Evolutionary conservation across 257 asterid species (phyloP).

Genomic region (Solanum gracilifrons): DNA sequence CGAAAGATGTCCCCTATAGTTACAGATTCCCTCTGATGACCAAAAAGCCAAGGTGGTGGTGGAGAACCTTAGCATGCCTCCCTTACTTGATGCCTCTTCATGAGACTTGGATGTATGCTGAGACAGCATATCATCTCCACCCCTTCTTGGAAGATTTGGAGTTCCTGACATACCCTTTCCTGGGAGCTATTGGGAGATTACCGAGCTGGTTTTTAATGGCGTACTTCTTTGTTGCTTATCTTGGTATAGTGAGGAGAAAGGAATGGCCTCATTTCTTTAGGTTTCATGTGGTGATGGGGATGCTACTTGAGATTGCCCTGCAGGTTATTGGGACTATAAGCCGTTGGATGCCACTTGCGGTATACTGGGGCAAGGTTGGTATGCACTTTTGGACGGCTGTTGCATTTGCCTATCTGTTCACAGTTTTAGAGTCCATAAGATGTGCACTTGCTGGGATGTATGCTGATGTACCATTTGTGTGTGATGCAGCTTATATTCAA

Average conservation of each 20-base stretch:
- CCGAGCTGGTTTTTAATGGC: constrained; percentile 92
- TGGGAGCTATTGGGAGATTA: constrained; percentile 48
- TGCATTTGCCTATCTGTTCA: constrained; percentile 66
- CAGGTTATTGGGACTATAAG: constrained; percentile 78
- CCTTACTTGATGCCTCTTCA: constrained; percentile 90
- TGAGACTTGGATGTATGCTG: constrained; percentile 88
- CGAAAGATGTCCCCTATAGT: constrained; percentile 55
- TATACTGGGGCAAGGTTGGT: constrained; percentile 85
- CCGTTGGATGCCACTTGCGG: constrained; percentile 68
- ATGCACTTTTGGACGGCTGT: constrained; percentile 77
- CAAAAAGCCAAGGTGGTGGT: constrained; percentile 73
- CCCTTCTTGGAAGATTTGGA: constrained; percentile 71
- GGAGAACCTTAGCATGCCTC: constrained; percentile 85
- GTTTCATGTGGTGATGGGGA: constrained; percentile 83
- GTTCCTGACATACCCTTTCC: constrained; percentile 56
- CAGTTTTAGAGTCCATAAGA: constrained; percentile 71
- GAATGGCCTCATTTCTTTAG: constrained; percentile 95
- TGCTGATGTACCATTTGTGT: constrained; percentile 75
- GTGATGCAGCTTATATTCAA: constrained; percentile 92
- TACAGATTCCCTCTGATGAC: constrained; percentile 73
- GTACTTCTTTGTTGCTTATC: constrained; percentile 71
- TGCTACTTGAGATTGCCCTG: constrained; percentile 84
- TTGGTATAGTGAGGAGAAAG: constrained; percentile 78
- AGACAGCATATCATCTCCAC: constrained; percentile 70
- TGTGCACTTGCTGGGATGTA: constrained; percentile 87